Evolutionary conservation across 202 grass and related monocot genomes (phyloP).

Genomic region (Digitaria exilis): DNA sequence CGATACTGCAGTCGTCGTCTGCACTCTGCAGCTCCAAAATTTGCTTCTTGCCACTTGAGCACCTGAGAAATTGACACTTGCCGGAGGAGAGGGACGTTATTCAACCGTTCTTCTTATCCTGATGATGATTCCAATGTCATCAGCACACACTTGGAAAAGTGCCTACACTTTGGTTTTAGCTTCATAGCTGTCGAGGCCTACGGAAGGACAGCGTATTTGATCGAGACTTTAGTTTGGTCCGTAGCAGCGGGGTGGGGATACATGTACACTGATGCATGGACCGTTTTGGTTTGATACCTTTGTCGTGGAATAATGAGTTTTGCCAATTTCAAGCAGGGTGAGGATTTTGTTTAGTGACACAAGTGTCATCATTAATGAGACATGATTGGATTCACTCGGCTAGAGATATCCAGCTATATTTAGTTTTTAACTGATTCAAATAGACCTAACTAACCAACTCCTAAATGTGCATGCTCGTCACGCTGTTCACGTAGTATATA

Average conservation of each 20-base stretch:
- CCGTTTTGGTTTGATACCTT: neutral
- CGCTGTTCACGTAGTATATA: too few species aligned
- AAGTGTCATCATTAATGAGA: neutral
- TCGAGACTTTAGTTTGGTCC: conserved; percentile 1
- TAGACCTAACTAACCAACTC: too few species aligned
- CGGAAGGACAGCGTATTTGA: neutral
- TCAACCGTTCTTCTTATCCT: conserved; percentile 3
- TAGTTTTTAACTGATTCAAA: too few species aligned
- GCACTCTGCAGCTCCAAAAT: neutral
- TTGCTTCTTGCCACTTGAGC: neutral
- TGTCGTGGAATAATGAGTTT: neutral
- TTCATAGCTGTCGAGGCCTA: neutral
- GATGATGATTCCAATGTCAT: neutral
- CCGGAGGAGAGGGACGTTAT: neutral
- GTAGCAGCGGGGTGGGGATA: neutral
- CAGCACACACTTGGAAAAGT: neutral
- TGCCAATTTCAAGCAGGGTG: neutral
- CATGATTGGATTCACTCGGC: too few species aligned
- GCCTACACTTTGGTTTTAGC: too few species aligned
- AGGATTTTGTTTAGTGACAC: neutral
- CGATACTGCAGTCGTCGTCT: neutral
- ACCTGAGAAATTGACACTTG: neutral
- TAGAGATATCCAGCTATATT: too few species aligned
- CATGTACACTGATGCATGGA: neutral
- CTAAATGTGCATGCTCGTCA: too few species aligned